Percentiles rank a stretch among this genome's conserved stretches.
Conservation (phyloP, 1,284 basidiomycete genomes). For the Trametes sp. region DNA sequence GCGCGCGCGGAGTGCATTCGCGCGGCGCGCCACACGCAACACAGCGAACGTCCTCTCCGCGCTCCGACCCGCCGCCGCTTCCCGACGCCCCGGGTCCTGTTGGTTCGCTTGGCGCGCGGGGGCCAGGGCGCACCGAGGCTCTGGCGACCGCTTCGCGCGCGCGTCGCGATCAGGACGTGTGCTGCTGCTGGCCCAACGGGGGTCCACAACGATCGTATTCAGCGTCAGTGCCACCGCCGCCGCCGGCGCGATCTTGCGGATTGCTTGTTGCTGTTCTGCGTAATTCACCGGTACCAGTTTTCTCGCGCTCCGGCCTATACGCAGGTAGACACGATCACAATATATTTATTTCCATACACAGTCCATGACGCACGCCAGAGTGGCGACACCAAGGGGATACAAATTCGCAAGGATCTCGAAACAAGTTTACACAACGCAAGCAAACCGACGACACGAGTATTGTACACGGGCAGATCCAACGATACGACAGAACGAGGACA, state of each 20-base stretch:
- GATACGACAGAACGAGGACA: slow-evolving; percentile 5
- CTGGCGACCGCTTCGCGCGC: slow-evolving; percentile 11
- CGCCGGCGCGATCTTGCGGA: background rate
- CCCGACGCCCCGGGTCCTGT: background rate
- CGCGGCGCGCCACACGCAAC: background rate
- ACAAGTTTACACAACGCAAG: slow-evolving; percentile 3
- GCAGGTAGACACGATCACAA: background rate
- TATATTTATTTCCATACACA: background rate
- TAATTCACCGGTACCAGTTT: too few species aligned
- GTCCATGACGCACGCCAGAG: background rate
- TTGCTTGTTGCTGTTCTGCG: too few species aligned
- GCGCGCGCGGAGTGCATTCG: background rate
- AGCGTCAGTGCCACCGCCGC: too few species aligned
- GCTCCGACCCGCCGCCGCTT: background rate
- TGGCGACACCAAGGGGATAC: background rate
- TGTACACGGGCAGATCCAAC: slow-evolving; percentile 2
- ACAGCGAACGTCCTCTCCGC: background rate
- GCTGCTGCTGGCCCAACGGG: slow-evolving; percentile 11
- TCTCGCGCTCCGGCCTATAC: too few species aligned
- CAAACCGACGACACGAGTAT: background rate
- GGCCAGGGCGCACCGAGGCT: background rate
- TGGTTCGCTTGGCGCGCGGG: background rate
- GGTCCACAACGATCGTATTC: slow-evolving; percentile 6
- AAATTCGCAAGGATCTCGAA: background rate
- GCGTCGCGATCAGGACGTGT: slow-evolving; percentile 6